Percentiles rank a stretch among this genome's conserved stretches.
Evolutionary conservation across 2,329 filamentous ascomycete genomes (phyloP).

Genomic region (Furcasterigmium furcatum): DNA sequence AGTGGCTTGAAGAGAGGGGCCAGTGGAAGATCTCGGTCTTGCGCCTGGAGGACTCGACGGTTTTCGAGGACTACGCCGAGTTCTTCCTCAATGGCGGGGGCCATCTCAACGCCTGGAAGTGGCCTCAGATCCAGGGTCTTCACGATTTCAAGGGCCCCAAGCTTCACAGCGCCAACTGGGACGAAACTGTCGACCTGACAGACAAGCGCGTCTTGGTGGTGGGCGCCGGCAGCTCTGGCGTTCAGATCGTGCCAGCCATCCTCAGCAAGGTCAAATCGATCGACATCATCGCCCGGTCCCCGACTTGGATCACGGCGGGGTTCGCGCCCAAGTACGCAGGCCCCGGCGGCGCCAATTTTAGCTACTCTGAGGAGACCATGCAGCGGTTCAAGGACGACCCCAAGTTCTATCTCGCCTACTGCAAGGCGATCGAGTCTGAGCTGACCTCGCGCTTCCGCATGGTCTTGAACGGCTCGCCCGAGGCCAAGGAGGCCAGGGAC

Average conservation of each 20-base stretch:
- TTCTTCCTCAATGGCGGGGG: conserved; percentile 13
- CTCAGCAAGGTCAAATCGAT: neutral
- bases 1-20: conserved; percentile 18
- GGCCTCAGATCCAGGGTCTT: conserved; percentile 41
- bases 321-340: neutral
- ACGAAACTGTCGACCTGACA: conserved; percentile 18
- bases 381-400: neutral
- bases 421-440: neutral
- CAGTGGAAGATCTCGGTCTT: conserved; percentile 10
- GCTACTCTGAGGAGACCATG: neutral
- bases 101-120: conserved; percentile 27
- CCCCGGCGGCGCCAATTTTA: neutral
- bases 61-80: too few species aligned
- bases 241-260: too few species aligned
- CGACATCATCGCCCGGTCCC: neutral
- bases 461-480: too few species aligned
- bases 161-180: conserved; percentile 30
- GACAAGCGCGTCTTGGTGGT: too few species aligned
- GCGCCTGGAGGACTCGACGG: conserved; percentile 9
- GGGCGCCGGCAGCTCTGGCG: too few species aligned
- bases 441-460: neutral
- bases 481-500: too few species aligned
- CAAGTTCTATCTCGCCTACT: neutral
- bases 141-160: conserved; percentile 30
- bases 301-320: neutral